phyloP scores from a whole-genome alignment of 2,329 filamentous ascomycete species.

The Aureobasidium melanogenum region DNA sequence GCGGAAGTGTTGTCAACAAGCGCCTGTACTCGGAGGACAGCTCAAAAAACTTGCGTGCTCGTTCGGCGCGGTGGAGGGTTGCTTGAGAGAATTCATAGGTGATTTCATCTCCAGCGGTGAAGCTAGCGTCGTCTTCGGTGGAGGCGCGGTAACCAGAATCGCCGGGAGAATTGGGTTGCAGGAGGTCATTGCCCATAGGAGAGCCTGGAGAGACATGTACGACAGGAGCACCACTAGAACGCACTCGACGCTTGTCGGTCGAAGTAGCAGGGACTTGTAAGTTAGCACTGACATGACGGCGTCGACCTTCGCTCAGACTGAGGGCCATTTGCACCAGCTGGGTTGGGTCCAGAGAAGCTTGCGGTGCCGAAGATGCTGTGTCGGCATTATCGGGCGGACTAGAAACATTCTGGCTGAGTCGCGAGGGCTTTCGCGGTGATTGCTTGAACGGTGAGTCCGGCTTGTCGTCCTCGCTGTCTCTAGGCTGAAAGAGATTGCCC shows the following conservation, averaged over 20 bases:
- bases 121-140: not conserved
- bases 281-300: conserved; percentile 52
- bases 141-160: conserved; percentile 1
- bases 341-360: conserved; percentile 63
- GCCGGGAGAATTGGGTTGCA: conserved; percentile 39
- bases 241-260: conserved; percentile 8
- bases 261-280: conserved; percentile 35
- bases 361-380: conserved; percentile 15
- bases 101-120: conserved; percentile 29
- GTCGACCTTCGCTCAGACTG: conserved; percentile 73
- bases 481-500: conserved; percentile 1
- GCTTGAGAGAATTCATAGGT: conserved; percentile 65
- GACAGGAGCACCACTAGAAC: conserved; percentile 9
- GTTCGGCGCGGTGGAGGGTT: conserved; percentile 73
- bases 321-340: conserved; percentile 92
- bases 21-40: conserved; percentile 76
- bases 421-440: not conserved
- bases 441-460: not conserved
- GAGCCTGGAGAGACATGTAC: conserved; percentile 13
- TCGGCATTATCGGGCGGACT: not conserved
- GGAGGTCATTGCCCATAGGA: conserved; percentile 11
- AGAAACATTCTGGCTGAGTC: not conserved
- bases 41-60: conserved; percentile 77
- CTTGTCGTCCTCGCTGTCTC: not conserved
- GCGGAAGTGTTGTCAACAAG: conserved; percentile 68